Evolutionary conservation across 108 stramenopile genomes (phyloP).

Genomic region (Fistulifera pelliculosa): DNA sequence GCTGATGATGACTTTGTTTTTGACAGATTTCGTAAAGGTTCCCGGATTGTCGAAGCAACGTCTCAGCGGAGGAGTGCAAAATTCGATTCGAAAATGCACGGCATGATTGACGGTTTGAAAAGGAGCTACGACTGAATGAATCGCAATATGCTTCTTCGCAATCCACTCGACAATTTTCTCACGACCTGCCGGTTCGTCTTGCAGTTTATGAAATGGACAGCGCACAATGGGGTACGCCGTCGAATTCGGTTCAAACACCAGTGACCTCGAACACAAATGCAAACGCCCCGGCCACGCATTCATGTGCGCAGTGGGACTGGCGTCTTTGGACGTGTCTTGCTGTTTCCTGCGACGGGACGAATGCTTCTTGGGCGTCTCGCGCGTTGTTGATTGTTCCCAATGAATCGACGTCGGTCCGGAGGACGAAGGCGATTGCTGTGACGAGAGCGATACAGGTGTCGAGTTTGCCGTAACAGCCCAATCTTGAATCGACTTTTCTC

Average conservation of each 20-base stretch:
- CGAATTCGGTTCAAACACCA: conserved; percentile 80
- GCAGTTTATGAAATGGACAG: conserved; percentile 55
- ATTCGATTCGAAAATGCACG: conserved; percentile 46
- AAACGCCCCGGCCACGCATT: conserved; percentile 41
- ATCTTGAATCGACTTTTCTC: conserved; percentile 71
- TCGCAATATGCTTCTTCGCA: no score
- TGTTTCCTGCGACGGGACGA: not conserved
- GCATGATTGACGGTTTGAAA: conserved; percentile 31
- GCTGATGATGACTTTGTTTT: no score
- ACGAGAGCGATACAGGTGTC: conserved; percentile 5
- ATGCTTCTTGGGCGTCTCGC: no score
- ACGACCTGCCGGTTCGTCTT: conserved; percentile 20
- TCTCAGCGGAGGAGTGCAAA: conserved; percentile 60
- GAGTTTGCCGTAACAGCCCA: conserved; percentile 71
- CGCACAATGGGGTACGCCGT: conserved; percentile 48
- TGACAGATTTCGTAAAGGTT: conserved; percentile 30
- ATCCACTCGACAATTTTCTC: no score
- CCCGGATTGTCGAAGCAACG: conserved; percentile 14
- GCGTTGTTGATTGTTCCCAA: no score
- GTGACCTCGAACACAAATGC: conserved; percentile 58
- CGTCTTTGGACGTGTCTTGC: not conserved
- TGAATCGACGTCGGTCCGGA: not conserved
- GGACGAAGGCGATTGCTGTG: conserved; percentile 5
- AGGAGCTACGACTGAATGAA: conserved; percentile 32
- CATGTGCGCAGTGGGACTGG: not conserved